Evolutionary conservation across 2,329 filamentous ascomycete species (phyloP).

Genomic region (Penicillium sp.): DNA sequence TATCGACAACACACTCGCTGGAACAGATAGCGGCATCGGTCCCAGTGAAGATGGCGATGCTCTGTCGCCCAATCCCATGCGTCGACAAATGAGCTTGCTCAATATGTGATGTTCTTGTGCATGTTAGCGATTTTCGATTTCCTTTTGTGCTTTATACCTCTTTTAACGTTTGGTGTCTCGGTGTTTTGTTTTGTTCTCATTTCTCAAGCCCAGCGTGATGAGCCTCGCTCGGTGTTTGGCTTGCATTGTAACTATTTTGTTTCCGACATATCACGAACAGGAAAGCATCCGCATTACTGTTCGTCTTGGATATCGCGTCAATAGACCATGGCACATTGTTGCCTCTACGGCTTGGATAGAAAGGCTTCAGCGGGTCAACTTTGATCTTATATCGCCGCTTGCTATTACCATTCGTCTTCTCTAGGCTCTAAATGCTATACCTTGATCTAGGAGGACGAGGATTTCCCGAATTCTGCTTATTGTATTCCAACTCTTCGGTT

Average conservation of each 20-base stretch:
- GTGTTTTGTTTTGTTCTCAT: not conserved
- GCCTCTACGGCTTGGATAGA: slow-evolving; percentile 3
- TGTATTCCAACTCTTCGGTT: not conserved
- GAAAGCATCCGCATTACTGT: not conserved
- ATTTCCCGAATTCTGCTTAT: too few relatives aligned
- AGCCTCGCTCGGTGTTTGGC: slow-evolving; percentile 1
- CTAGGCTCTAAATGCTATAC: not conserved
- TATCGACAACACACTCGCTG: slow-evolving; percentile 59
- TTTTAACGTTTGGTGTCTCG: not conserved
- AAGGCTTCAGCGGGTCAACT: not conserved
- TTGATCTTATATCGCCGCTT: not conserved
- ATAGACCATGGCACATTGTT: slow-evolving; percentile 3
- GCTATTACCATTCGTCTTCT: not conserved
- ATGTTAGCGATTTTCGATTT: slow-evolving; percentile 9
- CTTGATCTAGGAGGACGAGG: not conserved
- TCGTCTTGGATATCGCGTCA: not conserved
- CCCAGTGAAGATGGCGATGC: slow-evolving; percentile 65
- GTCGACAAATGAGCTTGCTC: slow-evolving; percentile 71
- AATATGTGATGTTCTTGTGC: slow-evolving; percentile 50
- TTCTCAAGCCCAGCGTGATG: not conserved
- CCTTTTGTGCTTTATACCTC: slow-evolving; percentile 10
- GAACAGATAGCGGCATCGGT: slow-evolving; percentile 48
- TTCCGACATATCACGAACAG: not conserved
- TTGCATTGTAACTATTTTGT: not conserved
- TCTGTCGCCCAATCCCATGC: slow-evolving; percentile 62